Evolutionary conservation across 345 rosid species (phyloP).

Genomic region (Corchorus capsularis): DNA sequence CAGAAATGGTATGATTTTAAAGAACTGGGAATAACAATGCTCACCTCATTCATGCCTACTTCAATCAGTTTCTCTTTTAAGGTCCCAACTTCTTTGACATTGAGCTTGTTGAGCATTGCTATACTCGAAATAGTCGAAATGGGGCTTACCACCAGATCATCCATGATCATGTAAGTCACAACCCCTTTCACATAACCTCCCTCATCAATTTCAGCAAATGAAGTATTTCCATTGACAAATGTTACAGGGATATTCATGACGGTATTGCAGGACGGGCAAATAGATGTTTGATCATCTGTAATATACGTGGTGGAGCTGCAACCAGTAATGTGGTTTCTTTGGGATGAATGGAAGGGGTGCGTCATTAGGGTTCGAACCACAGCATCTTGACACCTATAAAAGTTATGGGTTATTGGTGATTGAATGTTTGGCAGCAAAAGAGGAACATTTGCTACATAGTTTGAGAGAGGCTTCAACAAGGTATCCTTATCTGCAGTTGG

Average conservation of each 20-base stretch:
- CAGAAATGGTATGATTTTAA: background rate
- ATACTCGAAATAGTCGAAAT: slow-evolving; percentile 30
- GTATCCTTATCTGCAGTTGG: background rate
- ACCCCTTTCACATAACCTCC: slow-evolving; percentile 38
- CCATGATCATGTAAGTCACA: slow-evolving; percentile 39
- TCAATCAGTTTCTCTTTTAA: slow-evolving; percentile 27
- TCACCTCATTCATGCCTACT: slow-evolving; percentile 29
- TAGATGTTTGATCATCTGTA: background rate
- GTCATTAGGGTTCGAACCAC: too few species aligned
- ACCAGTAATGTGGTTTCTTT: too few species aligned
- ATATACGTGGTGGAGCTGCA: background rate
- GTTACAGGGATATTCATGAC: background rate
- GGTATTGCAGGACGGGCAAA: background rate
- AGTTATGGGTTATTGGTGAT: background rate
- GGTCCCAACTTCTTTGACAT: slow-evolving; percentile 16
- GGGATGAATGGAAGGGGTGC: too few species aligned
- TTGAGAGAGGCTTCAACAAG: background rate
- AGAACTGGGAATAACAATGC: too few species aligned
- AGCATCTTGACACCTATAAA: background rate
- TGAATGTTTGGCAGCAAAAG: background rate
- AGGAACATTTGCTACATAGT: background rate
- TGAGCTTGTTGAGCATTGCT: slow-evolving; percentile 26
- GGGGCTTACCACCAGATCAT: slow-evolving; percentile 31
- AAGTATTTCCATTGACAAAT: background rate
- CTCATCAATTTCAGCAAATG: background rate